These are phyloP conservation scores for Rosellinia necatrix DNA, from an alignment of 2,329 filamentous ascomycete genomes.

Conservation along the genomic window DNA sequence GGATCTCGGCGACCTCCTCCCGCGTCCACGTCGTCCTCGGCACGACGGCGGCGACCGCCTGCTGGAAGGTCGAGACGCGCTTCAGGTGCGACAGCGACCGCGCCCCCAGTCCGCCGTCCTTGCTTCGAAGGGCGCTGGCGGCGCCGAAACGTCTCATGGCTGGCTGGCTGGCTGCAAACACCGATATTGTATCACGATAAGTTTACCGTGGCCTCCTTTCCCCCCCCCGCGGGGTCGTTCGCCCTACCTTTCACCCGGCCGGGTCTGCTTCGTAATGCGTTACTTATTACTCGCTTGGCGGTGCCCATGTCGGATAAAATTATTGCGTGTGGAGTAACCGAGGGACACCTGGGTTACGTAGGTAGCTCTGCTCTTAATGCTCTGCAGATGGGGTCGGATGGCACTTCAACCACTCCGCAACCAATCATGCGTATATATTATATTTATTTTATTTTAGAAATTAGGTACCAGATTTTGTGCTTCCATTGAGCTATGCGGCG, in stretches of 20 bases:
- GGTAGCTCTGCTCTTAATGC: not conserved
- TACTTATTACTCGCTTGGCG: conserved; percentile 13
- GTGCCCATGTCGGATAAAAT: conserved; percentile 4
- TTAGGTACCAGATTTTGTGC: too few species aligned
- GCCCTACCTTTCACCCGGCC: not conserved
- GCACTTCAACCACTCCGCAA: not conserved
- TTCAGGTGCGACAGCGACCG: not conserved
- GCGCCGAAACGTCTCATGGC: conserved; percentile 9
- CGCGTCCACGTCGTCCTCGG: conserved; percentile 79
- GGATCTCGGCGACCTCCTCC: conserved; percentile 80
- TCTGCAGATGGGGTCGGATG: conserved; percentile 7
- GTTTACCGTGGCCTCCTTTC: too few species aligned
- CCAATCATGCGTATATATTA: not conserved
- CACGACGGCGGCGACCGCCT: conserved; percentile 61
- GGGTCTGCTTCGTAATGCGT: conserved; percentile 17
- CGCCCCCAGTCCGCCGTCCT: not conserved
- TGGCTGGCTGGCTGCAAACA: too few species aligned
- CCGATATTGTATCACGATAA: not conserved
- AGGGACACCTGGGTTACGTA: not conserved
- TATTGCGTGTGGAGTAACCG: conserved; percentile 13
- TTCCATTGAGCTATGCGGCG: too few species aligned
- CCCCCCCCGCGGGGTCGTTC: not conserved
- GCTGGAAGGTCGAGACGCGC: conserved; percentile 19
- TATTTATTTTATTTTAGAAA: too few species aligned
- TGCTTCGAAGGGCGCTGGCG: conserved; percentile 1